Percentiles rank a stretch among this genome's conserved stretches.
phyloP scores from a whole-genome alignment of 2,329 filamentous ascomycete genomes.

The Thielaviopsis ethacetica region DNA sequence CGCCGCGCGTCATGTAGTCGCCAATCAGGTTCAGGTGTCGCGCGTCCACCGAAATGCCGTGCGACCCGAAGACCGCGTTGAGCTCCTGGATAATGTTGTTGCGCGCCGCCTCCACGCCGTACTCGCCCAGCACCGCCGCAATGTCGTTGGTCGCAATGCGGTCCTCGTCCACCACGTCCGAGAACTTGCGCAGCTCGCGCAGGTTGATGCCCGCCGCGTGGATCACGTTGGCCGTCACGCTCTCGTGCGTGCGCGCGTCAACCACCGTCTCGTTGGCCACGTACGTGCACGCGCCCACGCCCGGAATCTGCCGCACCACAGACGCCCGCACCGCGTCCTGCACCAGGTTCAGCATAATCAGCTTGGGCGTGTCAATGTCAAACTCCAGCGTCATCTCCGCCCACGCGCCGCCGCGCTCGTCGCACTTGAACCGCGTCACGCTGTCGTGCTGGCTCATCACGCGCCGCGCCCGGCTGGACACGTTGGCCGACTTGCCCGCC shows the following conservation, averaged over 20 bases:
- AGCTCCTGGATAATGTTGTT: conserved; percentile 78
- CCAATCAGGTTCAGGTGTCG: conserved; percentile 90
- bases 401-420: conserved; percentile 54
- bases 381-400: conserved; percentile 77
- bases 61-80: conserved; percentile 66
- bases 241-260: conserved; percentile 30
- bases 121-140: conserved; percentile 63
- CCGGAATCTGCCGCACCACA: conserved; percentile 72
- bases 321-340: conserved; percentile 64
- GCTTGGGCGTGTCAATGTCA: conserved; percentile 63
- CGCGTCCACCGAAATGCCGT: conserved; percentile 84
- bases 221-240: conserved; percentile 39
- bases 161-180: conserved; percentile 73
- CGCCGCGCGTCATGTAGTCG: conserved; percentile 93
- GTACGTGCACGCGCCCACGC: conserved; percentile 55
- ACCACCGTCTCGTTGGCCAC: conserved; percentile 41
- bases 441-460: conserved; percentile 48
- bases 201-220: conserved; percentile 79
- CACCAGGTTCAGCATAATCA: conserved; percentile 83
- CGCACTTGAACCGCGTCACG: conserved; percentile 64
- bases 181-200: conserved; percentile 75
- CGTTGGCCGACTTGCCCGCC: conserved; percentile 19
- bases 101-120: conserved; percentile 87
- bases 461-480: conserved; percentile 36
- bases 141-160: conserved; percentile 86